Evolutionary conservation across 441 rosid species (phyloP).

Genomic region (Gossypium trilobum): DNA sequence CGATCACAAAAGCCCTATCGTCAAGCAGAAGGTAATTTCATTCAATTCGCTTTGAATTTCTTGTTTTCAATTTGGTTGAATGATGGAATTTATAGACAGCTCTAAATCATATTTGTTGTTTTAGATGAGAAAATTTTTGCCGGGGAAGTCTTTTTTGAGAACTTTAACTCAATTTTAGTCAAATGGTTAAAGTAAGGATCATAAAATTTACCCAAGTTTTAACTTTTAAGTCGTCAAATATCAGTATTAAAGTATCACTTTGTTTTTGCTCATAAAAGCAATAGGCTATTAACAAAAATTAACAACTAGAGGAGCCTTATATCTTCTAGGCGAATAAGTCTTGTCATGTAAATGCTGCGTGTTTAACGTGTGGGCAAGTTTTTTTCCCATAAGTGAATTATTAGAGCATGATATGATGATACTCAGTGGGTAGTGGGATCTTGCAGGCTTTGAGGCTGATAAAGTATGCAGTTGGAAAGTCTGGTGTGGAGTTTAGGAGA

Average conservation of each 20-base stretch:
- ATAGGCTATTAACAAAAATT: neutral
- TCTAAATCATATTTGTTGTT: neutral
- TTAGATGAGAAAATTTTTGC: neutral
- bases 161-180: neutral
- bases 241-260: neutral
- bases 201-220: neutral
- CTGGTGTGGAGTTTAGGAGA: constrained; percentile 84
- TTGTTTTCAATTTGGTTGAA: neutral
- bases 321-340: neutral
- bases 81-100: neutral
- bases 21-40: constrained; percentile 72
- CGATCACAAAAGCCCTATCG: constrained; percentile 79
- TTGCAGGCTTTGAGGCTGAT: constrained; percentile 82
- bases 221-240: neutral
- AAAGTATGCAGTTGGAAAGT: constrained; percentile 78
- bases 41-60: neutral
- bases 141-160: neutral
- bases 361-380: neutral
- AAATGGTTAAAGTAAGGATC: neutral
- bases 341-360: neutral
- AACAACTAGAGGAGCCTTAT: neutral
- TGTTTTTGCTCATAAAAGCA: neutral
- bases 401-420: constrained; percentile 14
- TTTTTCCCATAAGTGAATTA: neutral
- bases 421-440: constrained; percentile 16